Base-by-base conservation (phyloP, 768 basidiomycete genomes). In the Clitopilus passeckerianus region DNA sequence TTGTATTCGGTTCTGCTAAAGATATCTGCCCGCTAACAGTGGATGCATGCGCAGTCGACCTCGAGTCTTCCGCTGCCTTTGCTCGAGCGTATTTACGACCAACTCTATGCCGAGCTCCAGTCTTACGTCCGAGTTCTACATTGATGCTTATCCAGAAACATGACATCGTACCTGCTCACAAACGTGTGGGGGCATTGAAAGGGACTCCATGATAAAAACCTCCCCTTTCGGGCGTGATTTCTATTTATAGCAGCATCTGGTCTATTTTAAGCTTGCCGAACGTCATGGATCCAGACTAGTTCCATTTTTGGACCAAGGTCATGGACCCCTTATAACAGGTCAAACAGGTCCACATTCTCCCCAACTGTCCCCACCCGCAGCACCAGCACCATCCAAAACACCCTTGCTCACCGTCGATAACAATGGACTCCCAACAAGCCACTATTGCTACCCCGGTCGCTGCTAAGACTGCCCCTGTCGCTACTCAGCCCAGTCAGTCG, bases 401-500 rank as follows among this genome's bases (percentile, higher is more conserved):
- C 46, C n/a, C 46, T 50, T 50, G 16, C 46, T 50, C 46, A 23
- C 46, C 46, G 46, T 23, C 46, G 22, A 50, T n/a, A 5, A 50
- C 22, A 50, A 50, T 50, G 46, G 46, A 50, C 22, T 12, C 46
- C 22, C 46, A 50, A 50, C 46, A 50, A 50, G 18, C 16, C 41
- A 56, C 53, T 63, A 60, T 66, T 30, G 56, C 64, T n/a, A n/a
- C 30, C 22, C 59, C 59, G 14, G 27, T 57, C 35, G 41, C 58
- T 16, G 59, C 59, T 52, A 66, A 61, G 67, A 64, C 66, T 57
- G 63, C 70, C 46, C 63, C 73, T n/a, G 61, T 71, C 53, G 70
- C 74, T 23, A 69, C 74, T 66, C 87, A 89, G 73, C 87, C 87
- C 22, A 79, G 80, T 67, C 84, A 79, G 67, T 75, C 80, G 37